Evolutionary conservation across 208 protist species (phyloP).

Genomic region (Trypanosoma congolense): DNA sequence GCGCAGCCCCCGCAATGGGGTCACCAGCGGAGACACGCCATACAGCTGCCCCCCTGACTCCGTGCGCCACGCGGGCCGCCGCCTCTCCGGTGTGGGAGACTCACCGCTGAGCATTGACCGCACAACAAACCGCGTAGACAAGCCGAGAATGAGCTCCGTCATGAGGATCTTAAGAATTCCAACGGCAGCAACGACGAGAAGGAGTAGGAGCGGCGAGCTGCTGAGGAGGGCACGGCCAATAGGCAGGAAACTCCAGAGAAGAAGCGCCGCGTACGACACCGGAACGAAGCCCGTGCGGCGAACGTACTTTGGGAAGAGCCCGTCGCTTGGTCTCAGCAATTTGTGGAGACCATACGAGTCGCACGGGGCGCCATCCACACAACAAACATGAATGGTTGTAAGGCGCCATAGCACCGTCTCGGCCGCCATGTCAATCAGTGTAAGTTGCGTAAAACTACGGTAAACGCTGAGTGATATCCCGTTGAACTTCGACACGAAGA

Average conservation of each 20-base stretch:
- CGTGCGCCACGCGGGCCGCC: not conserved
- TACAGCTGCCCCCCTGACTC: not conserved
- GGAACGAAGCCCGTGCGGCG: conserved; percentile 36
- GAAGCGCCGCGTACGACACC: conserved; percentile 34
- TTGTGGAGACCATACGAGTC: not conserved
- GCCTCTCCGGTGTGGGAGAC: not conserved
- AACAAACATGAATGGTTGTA: conserved; percentile 13
- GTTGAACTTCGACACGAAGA: conserved; percentile 91
- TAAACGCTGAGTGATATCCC: conserved; percentile 61
- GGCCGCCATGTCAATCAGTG: conserved; percentile 33
- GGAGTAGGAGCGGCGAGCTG: conserved; percentile 19
- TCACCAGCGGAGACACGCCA: conserved; percentile 21
- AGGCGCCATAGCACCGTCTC: conserved; percentile 42
- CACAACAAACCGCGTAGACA: conserved; percentile 31
- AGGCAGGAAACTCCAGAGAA: conserved; percentile 37
- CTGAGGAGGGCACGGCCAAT: conserved; percentile 23
- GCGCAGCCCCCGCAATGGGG: not conserved
- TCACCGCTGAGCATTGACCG: conserved; percentile 18
- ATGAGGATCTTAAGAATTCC: conserved; percentile 30
- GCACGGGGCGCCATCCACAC: conserved; percentile 12
- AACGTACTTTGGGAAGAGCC: conserved; percentile 44
- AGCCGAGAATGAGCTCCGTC: conserved; percentile 20
- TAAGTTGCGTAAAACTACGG: conserved; percentile 37
- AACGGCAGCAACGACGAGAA: conserved; percentile 12
- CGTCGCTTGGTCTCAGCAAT: conserved; percentile 29